These are phyloP conservation scores for Hymenotorrendiella dingleyae DNA, from an alignment of 2,329 filamentous ascomycete genomes.

Conservation along the genomic window DNA sequence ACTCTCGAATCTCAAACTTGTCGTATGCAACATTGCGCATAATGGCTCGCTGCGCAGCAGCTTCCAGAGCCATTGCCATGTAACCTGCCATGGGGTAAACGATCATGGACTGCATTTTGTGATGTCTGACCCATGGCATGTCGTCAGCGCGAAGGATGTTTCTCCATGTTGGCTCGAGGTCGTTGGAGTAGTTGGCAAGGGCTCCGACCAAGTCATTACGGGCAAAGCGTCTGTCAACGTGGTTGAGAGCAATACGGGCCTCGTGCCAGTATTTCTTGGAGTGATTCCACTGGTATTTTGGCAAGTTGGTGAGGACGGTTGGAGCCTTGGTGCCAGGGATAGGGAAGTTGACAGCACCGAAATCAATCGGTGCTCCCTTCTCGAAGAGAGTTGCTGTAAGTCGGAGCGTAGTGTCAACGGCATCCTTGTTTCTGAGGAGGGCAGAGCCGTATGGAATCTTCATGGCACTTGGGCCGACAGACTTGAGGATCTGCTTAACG, in stretches of 20 bases:
- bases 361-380: conserved; percentile 39
- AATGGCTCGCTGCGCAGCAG: conserved; percentile 23
- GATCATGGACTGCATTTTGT: conserved; percentile 29
- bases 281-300: conserved; percentile 23
- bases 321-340: conserved; percentile 19
- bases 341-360: conserved; percentile 43
- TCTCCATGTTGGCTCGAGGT: conserved; percentile 31
- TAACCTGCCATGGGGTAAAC: conserved; percentile 33
- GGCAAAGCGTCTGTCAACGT: conserved; percentile 33
- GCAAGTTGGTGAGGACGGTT: conserved; percentile 18
- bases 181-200: conserved; percentile 21
- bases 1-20: conserved; percentile 42
- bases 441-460: conserved; percentile 33
- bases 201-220: conserved; percentile 47
- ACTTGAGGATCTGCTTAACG: conserved; percentile 33
- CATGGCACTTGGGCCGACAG: conserved; percentile 36
- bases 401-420: conserved; percentile 40
- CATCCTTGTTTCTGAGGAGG: conserved; percentile 47
- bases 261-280: conserved; percentile 21
- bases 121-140: conserved; percentile 39
- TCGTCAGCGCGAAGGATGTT: conserved; percentile 30
- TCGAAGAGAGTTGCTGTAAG: conserved; percentile 40
- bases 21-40: conserved; percentile 32
- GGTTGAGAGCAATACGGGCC: conserved; percentile 16
- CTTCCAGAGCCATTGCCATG: conserved; percentile 33